Percentiles rank a stretch among this genome's conserved stretches.
phyloP scores from a whole-genome alignment of 129 eudicot genomes.

The Helichrysum umbraculigerum region DNA sequence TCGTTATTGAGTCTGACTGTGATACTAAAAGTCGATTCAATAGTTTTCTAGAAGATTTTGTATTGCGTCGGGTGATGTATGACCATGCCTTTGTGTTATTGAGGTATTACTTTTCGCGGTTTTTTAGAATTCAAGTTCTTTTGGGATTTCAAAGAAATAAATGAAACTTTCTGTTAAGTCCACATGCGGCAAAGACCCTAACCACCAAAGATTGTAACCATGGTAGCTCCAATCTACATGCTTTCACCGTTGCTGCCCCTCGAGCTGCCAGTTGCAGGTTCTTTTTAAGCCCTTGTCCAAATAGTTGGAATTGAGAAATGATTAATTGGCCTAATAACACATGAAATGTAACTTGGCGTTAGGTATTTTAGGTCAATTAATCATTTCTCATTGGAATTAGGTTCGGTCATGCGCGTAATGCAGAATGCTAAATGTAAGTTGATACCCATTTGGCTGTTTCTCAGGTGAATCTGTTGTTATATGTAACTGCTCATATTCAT shows the following conservation, averaged over 20 bases:
- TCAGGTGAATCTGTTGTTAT: background rate
- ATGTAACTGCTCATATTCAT: background rate
- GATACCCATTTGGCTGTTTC: too few relatives aligned
- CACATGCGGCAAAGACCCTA: too few relatives aligned
- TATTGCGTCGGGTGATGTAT: background rate
- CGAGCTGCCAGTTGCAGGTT: background rate
- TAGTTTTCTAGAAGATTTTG: conserved; percentile 2
- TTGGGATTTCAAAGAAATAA: background rate
- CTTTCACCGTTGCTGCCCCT: background rate
- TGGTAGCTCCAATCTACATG: too few relatives aligned
- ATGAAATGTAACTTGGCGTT: background rate
- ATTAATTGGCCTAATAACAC: background rate
- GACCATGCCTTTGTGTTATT: conserved; percentile 1
- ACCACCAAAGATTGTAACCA: too few relatives aligned
- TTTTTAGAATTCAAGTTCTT: background rate
- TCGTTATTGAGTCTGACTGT: background rate
- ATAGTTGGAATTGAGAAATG: background rate
- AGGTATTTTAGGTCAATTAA: background rate
- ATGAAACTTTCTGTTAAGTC: background rate
- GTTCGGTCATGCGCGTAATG: too few relatives aligned
- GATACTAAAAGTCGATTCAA: background rate
- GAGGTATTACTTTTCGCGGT: background rate
- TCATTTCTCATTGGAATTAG: background rate
- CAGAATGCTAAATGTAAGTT: too few relatives aligned
- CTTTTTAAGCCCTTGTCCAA: background rate